These are phyloP conservation scores for Pseudogymnoascus sp. DNA, from an alignment of 2,329 filamentous ascomycete genomes.

Conservation along the genomic window DNA sequence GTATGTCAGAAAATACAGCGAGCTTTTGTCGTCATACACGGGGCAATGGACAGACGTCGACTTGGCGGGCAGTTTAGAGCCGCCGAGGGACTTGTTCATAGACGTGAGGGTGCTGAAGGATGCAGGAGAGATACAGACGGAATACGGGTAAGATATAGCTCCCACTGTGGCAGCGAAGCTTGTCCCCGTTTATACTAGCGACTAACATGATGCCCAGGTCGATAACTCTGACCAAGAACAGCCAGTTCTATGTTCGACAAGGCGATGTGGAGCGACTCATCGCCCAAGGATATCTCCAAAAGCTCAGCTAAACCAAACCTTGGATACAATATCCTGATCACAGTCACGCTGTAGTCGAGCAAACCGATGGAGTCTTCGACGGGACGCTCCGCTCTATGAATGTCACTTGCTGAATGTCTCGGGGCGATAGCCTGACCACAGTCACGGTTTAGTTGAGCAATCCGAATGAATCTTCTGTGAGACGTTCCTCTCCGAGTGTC, in stretches of 20 bases:
- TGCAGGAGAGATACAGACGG: constrained; percentile 96
- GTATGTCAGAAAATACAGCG: constrained; percentile 84
- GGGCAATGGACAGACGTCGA: constrained; percentile 98
- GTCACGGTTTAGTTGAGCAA: neutral
- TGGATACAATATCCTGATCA: neutral
- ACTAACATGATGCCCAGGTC: constrained; percentile 45
- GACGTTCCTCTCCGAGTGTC: neutral
- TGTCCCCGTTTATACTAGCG: constrained; percentile 11
- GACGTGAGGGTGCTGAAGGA: constrained; percentile 94
- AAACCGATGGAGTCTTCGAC: neutral
- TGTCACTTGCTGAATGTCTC: neutral
- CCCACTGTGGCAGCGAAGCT: neutral
- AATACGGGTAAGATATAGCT: constrained; percentile 69
- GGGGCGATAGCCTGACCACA: neutral
- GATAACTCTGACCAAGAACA: constrained; percentile 95
- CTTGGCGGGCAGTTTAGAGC: constrained; percentile 84
- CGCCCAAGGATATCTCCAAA: constrained; percentile 88
- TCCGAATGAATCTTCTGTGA: neutral
- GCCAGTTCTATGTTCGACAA: constrained; percentile 93
- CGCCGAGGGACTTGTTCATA: constrained; percentile 91
- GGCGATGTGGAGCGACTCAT: constrained; percentile 94
- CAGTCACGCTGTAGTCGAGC: neutral
- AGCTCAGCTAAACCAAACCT: constrained; percentile 55
- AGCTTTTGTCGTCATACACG: constrained; percentile 91
- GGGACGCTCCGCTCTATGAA: neutral